Evolutionary conservation across 805 yeast species (phyloP).

Genomic region (Zygoascus bituminiphila): DNA sequence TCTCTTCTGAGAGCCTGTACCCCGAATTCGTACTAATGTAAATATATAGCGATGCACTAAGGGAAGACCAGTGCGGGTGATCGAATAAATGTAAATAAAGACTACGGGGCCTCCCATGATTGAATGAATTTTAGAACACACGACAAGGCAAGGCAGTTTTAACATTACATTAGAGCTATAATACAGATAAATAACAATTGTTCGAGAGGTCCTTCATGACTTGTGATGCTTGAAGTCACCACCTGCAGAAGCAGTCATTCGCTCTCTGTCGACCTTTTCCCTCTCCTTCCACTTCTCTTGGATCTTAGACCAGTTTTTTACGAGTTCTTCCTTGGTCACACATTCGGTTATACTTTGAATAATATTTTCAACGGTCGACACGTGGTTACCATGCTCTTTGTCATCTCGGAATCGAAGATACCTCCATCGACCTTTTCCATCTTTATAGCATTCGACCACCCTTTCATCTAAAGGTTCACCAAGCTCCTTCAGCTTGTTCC

Average conservation of each 20-base stretch:
- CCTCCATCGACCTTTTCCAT: conserved; percentile 65
- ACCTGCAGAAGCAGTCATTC: neutral
- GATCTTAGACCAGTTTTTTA: conserved; percentile 48
- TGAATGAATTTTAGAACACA: neutral
- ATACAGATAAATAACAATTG: neutral
- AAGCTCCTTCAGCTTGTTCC: conserved; percentile 63
- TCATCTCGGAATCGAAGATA: conserved; percentile 89
- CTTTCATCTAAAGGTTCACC: conserved; percentile 84
- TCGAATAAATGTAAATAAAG: neutral
- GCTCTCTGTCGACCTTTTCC: conserved; percentile 4
- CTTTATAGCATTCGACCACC: conserved; percentile 75
- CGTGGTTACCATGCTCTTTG: conserved; percentile 79
- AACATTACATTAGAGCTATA: neutral
- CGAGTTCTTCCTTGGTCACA: conserved; percentile 70
- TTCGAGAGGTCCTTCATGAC: neutral
- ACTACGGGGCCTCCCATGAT: neutral
- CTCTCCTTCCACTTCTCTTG: conserved; percentile 57
- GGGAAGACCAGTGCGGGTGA: neutral
- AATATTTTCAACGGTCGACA: conserved; percentile 72
- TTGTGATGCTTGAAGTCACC: neutral
- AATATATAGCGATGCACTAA: too few species aligned
- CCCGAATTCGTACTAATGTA: neutral
- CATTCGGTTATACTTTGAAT: conserved; percentile 79
- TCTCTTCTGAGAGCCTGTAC: conserved; percentile 36
- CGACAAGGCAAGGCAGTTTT: neutral